Conservation (phyloP, 2,329 filamentous ascomycete species). For the Penicillium palitans region DNA sequence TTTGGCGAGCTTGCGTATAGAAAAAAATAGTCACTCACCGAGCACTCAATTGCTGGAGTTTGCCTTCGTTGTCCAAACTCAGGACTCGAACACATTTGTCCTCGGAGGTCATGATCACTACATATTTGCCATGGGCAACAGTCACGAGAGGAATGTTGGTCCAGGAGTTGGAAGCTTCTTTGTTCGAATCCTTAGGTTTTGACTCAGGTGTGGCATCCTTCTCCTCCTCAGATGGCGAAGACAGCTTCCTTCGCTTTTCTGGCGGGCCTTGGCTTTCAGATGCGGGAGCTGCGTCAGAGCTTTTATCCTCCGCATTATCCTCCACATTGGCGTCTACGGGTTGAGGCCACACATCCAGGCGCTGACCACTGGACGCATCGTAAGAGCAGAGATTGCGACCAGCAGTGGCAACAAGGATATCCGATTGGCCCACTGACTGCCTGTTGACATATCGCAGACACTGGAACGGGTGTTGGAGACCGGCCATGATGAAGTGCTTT, state of each 20-base stretch:
- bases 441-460: conserved; percentile 51
- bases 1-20: conserved; percentile 10
- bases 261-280: conserved; percentile 39
- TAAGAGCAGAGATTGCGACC: conserved; percentile 72
- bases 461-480: conserved; percentile 60
- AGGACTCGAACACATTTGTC: conserved; percentile 91
- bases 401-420: conserved; percentile 70
- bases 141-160: conserved; percentile 68
- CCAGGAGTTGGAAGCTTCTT: conserved; percentile 28
- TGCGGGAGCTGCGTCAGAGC: conserved; percentile 25
- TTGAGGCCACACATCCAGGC: conserved; percentile 62
- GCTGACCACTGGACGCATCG: conserved; percentile 56
- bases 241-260: conserved; percentile 48
- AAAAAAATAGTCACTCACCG: conserved; percentile 54
- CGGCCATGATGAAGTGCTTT: conserved; percentile 31
- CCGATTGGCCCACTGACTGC: conserved; percentile 21
- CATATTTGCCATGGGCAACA: conserved; percentile 62
- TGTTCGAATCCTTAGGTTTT: conserved; percentile 10
- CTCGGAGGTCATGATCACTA: conserved; percentile 80
- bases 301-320: conserved; percentile 25
- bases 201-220: conserved; percentile 15
- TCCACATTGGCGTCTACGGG: conserved; percentile 32
- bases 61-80: conserved; percentile 61
- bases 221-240: conserved; percentile 26
- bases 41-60: conserved; percentile 67